Percentiles rank a stretch among this genome's conserved stretches.
Conservation (phyloP, 441 rosid genomes). For the Croton laevigatus region DNA sequence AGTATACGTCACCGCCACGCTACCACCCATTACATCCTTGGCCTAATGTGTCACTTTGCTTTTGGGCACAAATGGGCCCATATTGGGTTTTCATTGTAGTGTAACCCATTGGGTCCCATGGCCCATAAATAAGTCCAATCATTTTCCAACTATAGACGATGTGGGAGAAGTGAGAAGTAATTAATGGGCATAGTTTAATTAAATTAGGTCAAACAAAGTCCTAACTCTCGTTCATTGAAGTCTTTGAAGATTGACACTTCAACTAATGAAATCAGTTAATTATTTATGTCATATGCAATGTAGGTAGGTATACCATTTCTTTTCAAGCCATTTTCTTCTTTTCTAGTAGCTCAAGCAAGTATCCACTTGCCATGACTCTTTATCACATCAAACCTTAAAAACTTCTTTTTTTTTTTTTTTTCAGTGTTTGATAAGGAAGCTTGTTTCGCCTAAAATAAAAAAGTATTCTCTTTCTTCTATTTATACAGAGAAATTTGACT, state of each 20-base stretch:
- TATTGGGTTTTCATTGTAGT: not conserved
- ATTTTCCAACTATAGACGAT: not conserved
- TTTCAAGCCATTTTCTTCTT: not conserved
- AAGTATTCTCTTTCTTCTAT: too few species aligned
- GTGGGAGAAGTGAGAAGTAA: not conserved
- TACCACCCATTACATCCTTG: not conserved
- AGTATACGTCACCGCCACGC: not conserved
- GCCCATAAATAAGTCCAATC: slow-evolving; percentile 5
- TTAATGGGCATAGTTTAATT: not conserved
- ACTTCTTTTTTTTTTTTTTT: too few species aligned
- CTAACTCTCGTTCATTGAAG: not conserved
- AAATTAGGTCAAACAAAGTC: not conserved
- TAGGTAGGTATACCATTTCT: not conserved
- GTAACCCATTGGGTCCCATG: not conserved
- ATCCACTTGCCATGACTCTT: not conserved
- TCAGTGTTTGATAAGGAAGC: not conserved
- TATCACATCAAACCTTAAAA: not conserved
- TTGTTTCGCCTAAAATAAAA: too few species aligned
- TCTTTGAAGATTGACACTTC: not conserved
- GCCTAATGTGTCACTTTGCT: not conserved
- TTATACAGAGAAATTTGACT: too few species aligned
- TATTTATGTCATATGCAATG: not conserved
- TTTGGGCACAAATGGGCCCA: not conserved
- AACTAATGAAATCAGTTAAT: not conserved
- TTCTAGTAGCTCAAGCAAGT: too few species aligned